Conservation (phyloP, 2,329 filamentous ascomycete species). For the Neurospora sp. region DNA sequence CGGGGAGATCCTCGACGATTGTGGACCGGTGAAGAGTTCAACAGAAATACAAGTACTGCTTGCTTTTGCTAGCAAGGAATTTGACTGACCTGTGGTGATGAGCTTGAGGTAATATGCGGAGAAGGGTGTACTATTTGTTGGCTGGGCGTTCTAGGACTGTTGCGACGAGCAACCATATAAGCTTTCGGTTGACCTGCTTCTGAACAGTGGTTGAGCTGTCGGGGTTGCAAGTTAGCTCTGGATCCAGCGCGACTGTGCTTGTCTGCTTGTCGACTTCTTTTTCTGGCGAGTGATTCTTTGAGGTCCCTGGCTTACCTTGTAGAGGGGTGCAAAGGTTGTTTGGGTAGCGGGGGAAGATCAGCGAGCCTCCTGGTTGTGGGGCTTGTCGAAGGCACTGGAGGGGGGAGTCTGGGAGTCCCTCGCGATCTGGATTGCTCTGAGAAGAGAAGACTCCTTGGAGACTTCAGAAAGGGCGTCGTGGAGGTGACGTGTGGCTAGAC, state of each 20-base stretch:
- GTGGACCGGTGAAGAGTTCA: too few relatives aligned
- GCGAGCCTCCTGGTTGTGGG: not conserved
- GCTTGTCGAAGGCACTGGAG: not conserved
- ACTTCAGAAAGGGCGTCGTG: not conserved
- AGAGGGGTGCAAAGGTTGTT: not conserved
- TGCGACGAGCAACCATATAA: too few relatives aligned
- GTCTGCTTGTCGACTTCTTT: not conserved
- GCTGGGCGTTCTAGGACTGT: too few relatives aligned
- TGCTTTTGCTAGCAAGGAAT: too few relatives aligned
- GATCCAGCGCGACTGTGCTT: too few relatives aligned
- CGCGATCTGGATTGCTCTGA: not conserved
- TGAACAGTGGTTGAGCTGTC: not conserved
- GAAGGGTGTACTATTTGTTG: too few relatives aligned
- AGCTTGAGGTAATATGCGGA: too few relatives aligned
- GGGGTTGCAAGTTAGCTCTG: not conserved
- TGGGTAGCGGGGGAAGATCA: not conserved
- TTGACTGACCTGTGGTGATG: too few relatives aligned
- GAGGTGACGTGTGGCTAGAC: not conserved
- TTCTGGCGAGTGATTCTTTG: not conserved
- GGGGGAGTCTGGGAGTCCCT: not conserved
- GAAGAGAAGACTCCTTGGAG: not conserved
- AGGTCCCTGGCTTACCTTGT: not conserved
- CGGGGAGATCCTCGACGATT: too few relatives aligned
- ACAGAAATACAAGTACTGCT: too few relatives aligned
- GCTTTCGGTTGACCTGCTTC: too few relatives aligned